phyloP scores from a whole-genome alignment of 306 rosid genomes.

The Malus sylvestris region DNA sequence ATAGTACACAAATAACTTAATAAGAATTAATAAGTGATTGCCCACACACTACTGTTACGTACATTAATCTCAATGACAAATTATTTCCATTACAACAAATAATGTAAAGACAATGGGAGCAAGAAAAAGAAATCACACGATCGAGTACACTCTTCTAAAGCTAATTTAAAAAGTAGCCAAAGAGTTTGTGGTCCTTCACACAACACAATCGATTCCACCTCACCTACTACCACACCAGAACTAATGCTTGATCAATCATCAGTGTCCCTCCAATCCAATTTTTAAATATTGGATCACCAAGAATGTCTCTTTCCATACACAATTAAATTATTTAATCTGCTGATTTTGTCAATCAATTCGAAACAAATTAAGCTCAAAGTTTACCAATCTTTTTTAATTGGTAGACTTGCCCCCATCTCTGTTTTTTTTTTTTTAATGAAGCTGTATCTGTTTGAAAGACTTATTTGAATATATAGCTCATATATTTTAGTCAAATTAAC shows the following conservation, averaged over 20 bases:
- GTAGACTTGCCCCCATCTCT: neutral
- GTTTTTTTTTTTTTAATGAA: too few relatives aligned
- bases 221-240: neutral
- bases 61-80: neutral
- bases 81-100: neutral
- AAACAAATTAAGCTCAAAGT: neutral
- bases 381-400: neutral
- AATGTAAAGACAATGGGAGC: neutral
- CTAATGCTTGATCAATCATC: neutral
- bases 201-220: neutral
- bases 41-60: neutral
- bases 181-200: slow-evolving; percentile 12
- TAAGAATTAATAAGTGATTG: too few relatives aligned
- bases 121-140: neutral
- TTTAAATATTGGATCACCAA: neutral
- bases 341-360: too few relatives aligned
- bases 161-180: neutral
- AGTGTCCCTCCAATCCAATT: neutral
- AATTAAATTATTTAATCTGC: too few relatives aligned
- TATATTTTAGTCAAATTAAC: neutral
- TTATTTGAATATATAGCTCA: neutral
- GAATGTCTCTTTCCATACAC: too few relatives aligned
- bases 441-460: neutral
- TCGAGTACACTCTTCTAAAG: neutral
- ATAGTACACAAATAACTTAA: too few relatives aligned